These are phyloP conservation scores for Plasmopara viticola DNA, from an alignment of 352 stramenopile genomes.

Conservation along the genomic window DNA sequence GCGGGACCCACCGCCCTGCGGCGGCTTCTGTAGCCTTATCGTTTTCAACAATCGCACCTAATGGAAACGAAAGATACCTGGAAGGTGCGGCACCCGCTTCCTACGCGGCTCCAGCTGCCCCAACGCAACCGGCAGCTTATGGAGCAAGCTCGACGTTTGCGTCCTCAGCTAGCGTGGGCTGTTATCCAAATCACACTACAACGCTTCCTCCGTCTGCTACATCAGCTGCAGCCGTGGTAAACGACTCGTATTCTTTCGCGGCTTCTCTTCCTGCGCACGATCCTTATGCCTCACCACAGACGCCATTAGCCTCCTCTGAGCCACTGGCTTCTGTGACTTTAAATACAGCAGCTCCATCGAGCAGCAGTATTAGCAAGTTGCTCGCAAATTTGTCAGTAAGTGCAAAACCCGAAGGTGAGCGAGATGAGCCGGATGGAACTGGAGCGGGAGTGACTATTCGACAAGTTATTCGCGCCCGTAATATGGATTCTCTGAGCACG, in stretches of 20 bases:
- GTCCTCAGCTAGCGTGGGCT: conserved; percentile 24
- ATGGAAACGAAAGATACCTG: conserved; percentile 51
- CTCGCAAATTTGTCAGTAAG: conserved; percentile 56
- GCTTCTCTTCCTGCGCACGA: conserved; percentile 22
- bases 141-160: conserved; percentile 17
- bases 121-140: conserved; percentile 9
- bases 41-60: background rate
- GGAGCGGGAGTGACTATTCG: conserved; percentile 53
- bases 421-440: conserved; percentile 59
- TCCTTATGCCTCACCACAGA: conserved; percentile 28
- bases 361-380: conserved; percentile 54
- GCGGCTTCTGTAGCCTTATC: conserved; percentile 6
- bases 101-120: conserved; percentile 12
- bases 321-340: conserved; percentile 45
- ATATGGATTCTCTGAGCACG: conserved; percentile 72
- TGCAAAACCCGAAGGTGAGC: conserved; percentile 31
- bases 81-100: conserved; percentile 41
- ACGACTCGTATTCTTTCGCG: conserved; percentile 24
- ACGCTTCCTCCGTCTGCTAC: conserved; percentile 11
- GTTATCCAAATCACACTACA: conserved; percentile 19
- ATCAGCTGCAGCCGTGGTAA: conserved; percentile 10
- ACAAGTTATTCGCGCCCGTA: conserved; percentile 41
- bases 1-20: conserved; percentile 42
- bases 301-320: conserved; percentile 21
- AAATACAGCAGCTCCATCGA: conserved; percentile 24